Base-by-base conservation (phyloP, 75 land plant species). In the Azolla pinnata region DNA sequence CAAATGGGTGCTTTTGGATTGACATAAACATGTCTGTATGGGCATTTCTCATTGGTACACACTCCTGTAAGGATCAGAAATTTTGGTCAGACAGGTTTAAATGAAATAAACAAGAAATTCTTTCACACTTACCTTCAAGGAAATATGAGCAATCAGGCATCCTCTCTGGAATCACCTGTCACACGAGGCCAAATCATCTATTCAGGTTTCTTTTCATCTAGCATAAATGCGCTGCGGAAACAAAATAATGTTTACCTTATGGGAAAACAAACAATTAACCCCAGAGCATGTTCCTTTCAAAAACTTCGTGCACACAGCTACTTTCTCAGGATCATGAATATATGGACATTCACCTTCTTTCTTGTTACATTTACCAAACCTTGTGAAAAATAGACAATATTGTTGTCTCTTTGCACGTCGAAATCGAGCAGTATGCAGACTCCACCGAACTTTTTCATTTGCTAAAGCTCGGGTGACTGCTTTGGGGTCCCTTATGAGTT, bases 121-220 rank as follows among this genome's bases (percentile, higher is more conserved):
- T 4, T 9, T 18, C 12, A 1, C 20, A 61, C 42, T n/a, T 19
- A 90, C 99, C 99, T 78, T 78, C 79, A 31, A 95, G 67, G 63
- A 95, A 95, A 64, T 72, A 95, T 5, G 99, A 95, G 62, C 99
- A 95, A 73, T 95, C 99, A 45, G 76, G 88, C 97, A 86, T 95
- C 53, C 99, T 77, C 67, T 95, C 99, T 18, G 99, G 99, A 62
- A 89, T 83, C 10, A 95, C 80, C 99, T 95, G 87, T 63, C 67
- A n/a, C n/a, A n/a, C n/a, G n/a, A n/a, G n/a, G n/a, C n/a, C n/a
- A n/a, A n/a, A n/a, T n/a, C n/a, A n/a, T n/a, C n/a, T n/a, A n/a
- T n/a, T n/a, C n/a, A n/a, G n/a, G n/a, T n/a, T n/a, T n/a, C n/a
- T n/a, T n/a, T n/a, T n/a, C n/a, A n/a, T n/a, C n/a, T n/a, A n/a